Evolutionary conservation across 257 asterid genomes (phyloP), one percentile per base, ranked within the genome.

Genomic region (Solanum verrucosum): DNA sequence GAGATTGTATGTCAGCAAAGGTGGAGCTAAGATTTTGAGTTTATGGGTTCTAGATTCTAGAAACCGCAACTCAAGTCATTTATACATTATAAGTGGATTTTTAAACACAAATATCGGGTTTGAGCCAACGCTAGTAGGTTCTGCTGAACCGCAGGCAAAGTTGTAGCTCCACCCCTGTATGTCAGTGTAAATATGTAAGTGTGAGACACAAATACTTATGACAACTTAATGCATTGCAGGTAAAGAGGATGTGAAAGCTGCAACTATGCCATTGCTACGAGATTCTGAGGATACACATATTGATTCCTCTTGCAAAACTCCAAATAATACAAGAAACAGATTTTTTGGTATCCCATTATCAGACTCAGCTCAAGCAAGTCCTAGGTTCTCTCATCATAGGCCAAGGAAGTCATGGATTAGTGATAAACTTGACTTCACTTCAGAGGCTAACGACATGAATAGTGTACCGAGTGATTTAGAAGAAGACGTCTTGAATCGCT

Each of bases 351-450:
- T 92, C 84, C 93, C 98, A 13, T 90, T 94, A 27, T 83, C 98
- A 33, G 98, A 96, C 87, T 94, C 98, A 29, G 94, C 94, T 91
- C 99, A 93, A 59, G 92, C 89, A 27, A 96, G 99, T 89, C 99
- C 99, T 5, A 94, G 95, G 75, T 93, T 88, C 6, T 68, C 93
- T 7, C 52, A 82, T 4, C 94, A 92, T 72, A 93, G 88, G 86
- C 82, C 90, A 0, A 73, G 88, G n/a, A 77, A 72, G 37, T 73
- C 88, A 86, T 86, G 84, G 88, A 74, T 60, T 33, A 33, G 37
- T 40, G 82, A 46, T 52, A 59, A 70, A 75, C 59, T 70, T 44
- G 96, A 92, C 13, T 23, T 89, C 8, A 18, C 77, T 34, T 38
- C 90, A 16, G 96, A 92, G 86, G 90, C 88, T 10, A 88, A 16